phyloP scores from a whole-genome alignment of 768 basidiomycete genomes.

The Gymnopilus dilepis region DNA sequence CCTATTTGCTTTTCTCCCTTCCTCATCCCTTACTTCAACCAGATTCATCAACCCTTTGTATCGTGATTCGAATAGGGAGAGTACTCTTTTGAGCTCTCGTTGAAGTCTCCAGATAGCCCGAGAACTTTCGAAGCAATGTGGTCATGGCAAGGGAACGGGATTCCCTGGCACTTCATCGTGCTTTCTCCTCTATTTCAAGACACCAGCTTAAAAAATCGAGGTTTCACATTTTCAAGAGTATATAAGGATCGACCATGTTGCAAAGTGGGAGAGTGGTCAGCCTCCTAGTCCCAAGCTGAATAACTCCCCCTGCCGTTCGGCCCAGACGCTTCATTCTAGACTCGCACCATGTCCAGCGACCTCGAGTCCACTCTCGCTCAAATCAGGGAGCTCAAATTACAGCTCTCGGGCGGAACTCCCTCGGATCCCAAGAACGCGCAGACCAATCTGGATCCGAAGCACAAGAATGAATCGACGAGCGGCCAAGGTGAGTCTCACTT shows the following conservation, averaged over 20 bases:
- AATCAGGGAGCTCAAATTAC: not conserved
- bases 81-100: too few relatives aligned
- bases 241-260: not conserved
- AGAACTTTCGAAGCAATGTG: too few relatives aligned
- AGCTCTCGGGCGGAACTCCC: not conserved
- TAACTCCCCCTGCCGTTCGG: not conserved
- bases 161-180: too few relatives aligned
- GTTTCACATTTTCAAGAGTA: not conserved
- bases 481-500: not conserved
- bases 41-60: too few relatives aligned
- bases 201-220: not conserved
- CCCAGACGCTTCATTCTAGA: not conserved
- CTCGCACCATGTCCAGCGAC: not conserved
- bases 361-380: not conserved
- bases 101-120: too few relatives aligned
- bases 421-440: not conserved
- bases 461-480: not conserved
- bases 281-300: not conserved
- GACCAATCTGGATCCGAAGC: not conserved
- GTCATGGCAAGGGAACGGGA: too few relatives aligned
- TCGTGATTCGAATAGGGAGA: too few relatives aligned
- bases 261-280: not conserved
- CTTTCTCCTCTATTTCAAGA: not conserved
- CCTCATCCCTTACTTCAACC: too few relatives aligned
- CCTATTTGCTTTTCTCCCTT: too few relatives aligned